Evolutionary conservation across 495 filamentous ascomycete genomes (phyloP).

Genomic region (Chaetomium cochliodes): DNA sequence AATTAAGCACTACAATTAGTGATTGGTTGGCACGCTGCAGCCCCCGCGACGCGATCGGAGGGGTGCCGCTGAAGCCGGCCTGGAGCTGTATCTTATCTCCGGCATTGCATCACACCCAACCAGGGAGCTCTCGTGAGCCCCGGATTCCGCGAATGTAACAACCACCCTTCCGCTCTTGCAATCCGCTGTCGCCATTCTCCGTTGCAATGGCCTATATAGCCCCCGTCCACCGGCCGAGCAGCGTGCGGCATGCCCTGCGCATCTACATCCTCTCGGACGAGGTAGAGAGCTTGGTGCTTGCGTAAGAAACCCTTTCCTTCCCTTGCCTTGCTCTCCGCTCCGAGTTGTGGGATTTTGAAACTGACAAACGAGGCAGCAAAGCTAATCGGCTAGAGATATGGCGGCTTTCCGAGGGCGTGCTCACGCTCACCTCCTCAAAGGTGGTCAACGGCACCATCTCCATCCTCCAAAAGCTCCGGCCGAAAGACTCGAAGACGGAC

Average conservation of each 20-base stretch:
- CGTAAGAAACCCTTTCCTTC: conserved; percentile 57
- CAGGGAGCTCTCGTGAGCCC: conserved; percentile 7
- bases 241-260: conserved; percentile 82
- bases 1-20: not conserved
- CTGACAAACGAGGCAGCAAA: conserved; percentile 58
- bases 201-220: conserved; percentile 84
- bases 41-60: conserved; percentile 26
- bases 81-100: conserved; percentile 25
- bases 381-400: conserved; percentile 90
- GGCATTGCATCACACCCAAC: not conserved
- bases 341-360: not conserved
- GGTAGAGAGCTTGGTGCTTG: conserved; percentile 79
- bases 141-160: conserved; percentile 27
- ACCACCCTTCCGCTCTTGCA: not conserved
- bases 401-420: conserved; percentile 42
- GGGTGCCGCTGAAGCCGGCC: conserved; percentile 14
- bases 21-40: not conserved
- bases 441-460: conserved; percentile 78
- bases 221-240: conserved; percentile 88
- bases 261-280: conserved; percentile 68
- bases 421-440: conserved; percentile 58
- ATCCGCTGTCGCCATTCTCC: conserved; percentile 13
- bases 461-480: conserved; percentile 79
- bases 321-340: conserved; percentile 4
- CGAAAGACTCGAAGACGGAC: conserved; percentile 69